Evolutionary conservation across 345 rosid species (phyloP), one percentile per base, ranked within the genome.

Genomic region (Viola odorata): DNA sequence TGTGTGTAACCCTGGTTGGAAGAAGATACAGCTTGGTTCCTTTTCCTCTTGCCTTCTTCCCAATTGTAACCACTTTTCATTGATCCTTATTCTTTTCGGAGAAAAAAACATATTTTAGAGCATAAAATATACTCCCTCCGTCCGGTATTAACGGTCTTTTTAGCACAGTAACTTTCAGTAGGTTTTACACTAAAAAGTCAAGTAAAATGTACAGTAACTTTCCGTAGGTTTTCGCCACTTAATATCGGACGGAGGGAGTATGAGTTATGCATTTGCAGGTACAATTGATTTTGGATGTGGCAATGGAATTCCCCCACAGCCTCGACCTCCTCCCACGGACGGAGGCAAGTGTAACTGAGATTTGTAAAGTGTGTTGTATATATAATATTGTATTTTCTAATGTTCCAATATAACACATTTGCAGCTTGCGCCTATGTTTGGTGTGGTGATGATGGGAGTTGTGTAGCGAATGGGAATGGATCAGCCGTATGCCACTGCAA

Each of bases 391-490:
- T n/a, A n/a, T n/a, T n/a, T n/a, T n/a, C n/a, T n/a, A n/a, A n/a
- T n/a, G n/a, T n/a, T n/a, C n/a, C n/a, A n/a, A n/a, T n/a, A n/a
- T n/a, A n/a, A n/a, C n/a, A n/a, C n/a, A n/a, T n/a, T 67, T 12
- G 36, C 83, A 78, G 84, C 69, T 38, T 82, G 86, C 49, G 37
- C 12, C 36, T 45, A 72, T 8, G 60, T 63, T 58, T 73, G 76
- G 73, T 79, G 82, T 44, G 81, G 75, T 3, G 80, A 79, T 0
- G 86, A 79, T 0, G 86, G 84, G n/a, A 63, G 16, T 12, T 82
- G 86, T 48, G 38, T 51, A 6, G 37, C 73, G 2, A 73, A 65
- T 45, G 76, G 65, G 45, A 63, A 6, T n/a, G 67, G 66, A 12
- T 69, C 32, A 23, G 2, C 62, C 49, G 15, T 17, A 8, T 82